These are phyloP conservation scores for Parastagonospora avenae DNA, from an alignment of 2,329 filamentous ascomycete species.

Conservation along the genomic window DNA sequence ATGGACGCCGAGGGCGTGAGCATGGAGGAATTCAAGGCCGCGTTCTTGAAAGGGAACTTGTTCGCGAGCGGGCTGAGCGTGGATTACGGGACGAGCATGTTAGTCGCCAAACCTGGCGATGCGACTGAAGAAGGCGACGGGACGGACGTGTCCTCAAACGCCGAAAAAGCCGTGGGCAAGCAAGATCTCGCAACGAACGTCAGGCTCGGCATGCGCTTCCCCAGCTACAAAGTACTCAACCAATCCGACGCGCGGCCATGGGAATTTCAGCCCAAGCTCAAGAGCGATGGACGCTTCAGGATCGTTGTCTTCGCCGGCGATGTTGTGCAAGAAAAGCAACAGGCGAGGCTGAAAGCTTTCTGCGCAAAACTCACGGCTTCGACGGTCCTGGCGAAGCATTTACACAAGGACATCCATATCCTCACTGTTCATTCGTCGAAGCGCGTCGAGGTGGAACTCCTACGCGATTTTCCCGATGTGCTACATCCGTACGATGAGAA, in stretches of 20 bases:
- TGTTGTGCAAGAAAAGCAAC: constrained; percentile 53
- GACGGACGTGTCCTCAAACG: constrained; percentile 46
- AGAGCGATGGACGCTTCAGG: constrained; percentile 63
- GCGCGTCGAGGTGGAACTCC: constrained; percentile 52
- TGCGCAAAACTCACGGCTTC: constrained; percentile 51
- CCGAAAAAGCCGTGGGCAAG: constrained; percentile 37
- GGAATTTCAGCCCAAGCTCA: constrained; percentile 63
- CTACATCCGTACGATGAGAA: constrained; percentile 51
- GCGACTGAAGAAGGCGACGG: constrained; percentile 54
- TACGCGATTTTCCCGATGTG: constrained; percentile 51
- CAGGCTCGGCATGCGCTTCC: constrained; percentile 62
- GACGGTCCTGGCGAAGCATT: constrained; percentile 51
- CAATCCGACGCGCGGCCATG: constrained; percentile 62
- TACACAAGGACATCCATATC: constrained; percentile 62
- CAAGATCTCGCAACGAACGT: constrained; percentile 53
- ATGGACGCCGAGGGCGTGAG: constrained; percentile 65
- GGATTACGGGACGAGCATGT: constrained; percentile 61
- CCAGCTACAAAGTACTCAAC: constrained; percentile 64
- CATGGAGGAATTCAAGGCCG: constrained; percentile 67
- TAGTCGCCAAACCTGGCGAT: constrained; percentile 60
- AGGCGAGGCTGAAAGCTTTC: constrained; percentile 53
- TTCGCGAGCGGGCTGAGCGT: constrained; percentile 65
- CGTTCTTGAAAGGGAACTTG: constrained; percentile 62
- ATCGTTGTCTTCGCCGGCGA: constrained; percentile 68
- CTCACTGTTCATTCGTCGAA: constrained; percentile 64